These are phyloP conservation scores for Elsinoe perseae DNA, from an alignment of 2,329 filamentous ascomycete species.

Conservation along the genomic window DNA sequence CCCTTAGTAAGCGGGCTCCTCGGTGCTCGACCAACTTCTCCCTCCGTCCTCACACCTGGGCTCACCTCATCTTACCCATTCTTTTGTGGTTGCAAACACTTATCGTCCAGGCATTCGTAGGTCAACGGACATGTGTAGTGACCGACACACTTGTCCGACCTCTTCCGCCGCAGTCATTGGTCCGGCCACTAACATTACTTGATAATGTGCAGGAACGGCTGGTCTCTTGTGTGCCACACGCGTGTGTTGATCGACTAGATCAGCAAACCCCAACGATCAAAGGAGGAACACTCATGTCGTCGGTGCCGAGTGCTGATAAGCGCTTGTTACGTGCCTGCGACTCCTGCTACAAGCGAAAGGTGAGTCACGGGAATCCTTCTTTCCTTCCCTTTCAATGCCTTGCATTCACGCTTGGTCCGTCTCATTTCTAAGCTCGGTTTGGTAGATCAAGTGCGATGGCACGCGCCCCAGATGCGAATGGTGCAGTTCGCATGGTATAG, in stretches of 20 bases:
- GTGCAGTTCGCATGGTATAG: slow-evolving; percentile 42
- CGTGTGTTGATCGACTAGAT: not conserved
- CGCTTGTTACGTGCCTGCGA: slow-evolving; percentile 37
- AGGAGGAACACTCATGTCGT: not conserved
- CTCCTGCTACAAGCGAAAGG: slow-evolving; percentile 45
- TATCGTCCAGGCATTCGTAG: not conserved
- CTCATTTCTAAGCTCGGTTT: not conserved
- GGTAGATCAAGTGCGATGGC: slow-evolving; percentile 45
- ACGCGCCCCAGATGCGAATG: slow-evolving; percentile 42
- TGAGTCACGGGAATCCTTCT: slow-evolving; percentile 21
- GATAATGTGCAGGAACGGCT: slow-evolving; percentile 3
- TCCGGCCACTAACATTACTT: not conserved
- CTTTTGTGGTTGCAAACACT: not conserved
- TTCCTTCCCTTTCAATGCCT: not conserved
- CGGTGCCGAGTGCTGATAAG: not conserved
- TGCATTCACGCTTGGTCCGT: not conserved
- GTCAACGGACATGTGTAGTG: not conserved
- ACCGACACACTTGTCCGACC: not conserved
- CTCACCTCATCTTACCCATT: not conserved
- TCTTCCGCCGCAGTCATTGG: slow-evolving; percentile 1
- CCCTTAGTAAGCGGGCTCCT: not conserved
- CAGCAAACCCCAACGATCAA: not conserved
- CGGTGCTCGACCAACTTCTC: not conserved
- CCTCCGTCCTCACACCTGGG: not conserved
- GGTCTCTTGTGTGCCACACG: not conserved